Percentiles rank a stretch among this genome's conserved stretches.
phyloP scores from a whole-genome alignment of 2,329 filamentous ascomycete species.

The Fusarium fujikuroi region DNA sequence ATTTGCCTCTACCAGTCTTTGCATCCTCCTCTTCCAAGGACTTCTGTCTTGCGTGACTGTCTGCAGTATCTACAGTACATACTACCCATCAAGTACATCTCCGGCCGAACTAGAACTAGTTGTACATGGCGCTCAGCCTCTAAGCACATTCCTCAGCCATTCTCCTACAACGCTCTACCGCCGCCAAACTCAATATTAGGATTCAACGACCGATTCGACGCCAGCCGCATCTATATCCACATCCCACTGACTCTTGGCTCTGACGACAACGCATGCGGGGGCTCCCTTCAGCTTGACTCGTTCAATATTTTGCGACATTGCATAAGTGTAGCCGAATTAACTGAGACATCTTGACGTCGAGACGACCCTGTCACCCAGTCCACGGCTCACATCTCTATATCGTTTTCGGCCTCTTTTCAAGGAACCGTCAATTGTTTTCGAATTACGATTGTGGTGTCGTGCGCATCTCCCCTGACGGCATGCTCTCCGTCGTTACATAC shows the following conservation, averaged over 20 bases:
- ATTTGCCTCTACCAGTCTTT: constrained; percentile 15
- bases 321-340: constrained; percentile 30
- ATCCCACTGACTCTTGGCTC: constrained; percentile 15
- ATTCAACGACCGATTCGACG: constrained; percentile 12
- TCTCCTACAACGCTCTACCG: constrained; percentile 19
- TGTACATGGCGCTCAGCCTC: constrained; percentile 11
- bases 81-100: constrained; percentile 4
- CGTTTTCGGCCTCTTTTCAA: constrained; percentile 4
- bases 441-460: constrained; percentile 19
- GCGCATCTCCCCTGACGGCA: constrained; percentile 27
- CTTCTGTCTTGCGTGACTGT: constrained; percentile 33
- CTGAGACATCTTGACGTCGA: constrained; percentile 44
- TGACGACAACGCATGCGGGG: constrained; percentile 37
- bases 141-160: constrained; percentile 14
- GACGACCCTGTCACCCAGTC: constrained; percentile 17
- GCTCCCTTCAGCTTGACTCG: constrained; percentile 24
- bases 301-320: constrained; percentile 32
- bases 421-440: constrained; percentile 25
- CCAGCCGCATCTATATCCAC: constrained; percentile 15
- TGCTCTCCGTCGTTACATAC: constrained; percentile 31
- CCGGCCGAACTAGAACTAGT: constrained; percentile 10
- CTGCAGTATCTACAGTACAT: constrained; percentile 23
- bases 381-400: constrained; percentile 16
- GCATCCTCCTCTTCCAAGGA: constrained; percentile 3
- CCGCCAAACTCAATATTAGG: constrained; percentile 23